Conservation (phyloP, 495 filamentous ascomycete species). For the Hypoxylon fuscum region DNA sequence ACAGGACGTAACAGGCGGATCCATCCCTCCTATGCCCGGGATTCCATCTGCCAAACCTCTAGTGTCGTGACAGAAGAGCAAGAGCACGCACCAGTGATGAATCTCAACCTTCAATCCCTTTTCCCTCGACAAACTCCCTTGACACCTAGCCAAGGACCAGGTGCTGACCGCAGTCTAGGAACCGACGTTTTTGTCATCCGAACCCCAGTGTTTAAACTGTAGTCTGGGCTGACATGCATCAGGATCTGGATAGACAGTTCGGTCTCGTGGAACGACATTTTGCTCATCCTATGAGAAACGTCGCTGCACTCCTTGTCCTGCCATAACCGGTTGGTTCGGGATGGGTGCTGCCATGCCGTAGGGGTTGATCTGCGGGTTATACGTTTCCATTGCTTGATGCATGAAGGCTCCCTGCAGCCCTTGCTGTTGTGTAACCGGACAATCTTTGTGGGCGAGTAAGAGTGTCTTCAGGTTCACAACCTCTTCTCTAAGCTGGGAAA, state of each 20-base stretch:
- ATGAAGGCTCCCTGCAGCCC: conserved; percentile 76
- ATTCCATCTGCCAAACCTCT: conserved; percentile 16
- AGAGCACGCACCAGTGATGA: no score
- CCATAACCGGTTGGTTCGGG: conserved; percentile 63
- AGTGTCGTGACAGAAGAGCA: conserved; percentile 32
- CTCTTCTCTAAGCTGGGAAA: conserved; percentile 86
- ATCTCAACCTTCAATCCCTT: no score
- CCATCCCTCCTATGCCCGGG: conserved; percentile 9
- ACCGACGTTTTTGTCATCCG: conserved; percentile 6
- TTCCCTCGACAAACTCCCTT: no score
- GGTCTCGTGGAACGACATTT: conserved; percentile 19
- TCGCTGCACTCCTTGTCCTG: conserved; percentile 60
- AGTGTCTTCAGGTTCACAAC: conserved; percentile 94
- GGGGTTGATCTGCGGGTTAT: conserved; percentile 71
- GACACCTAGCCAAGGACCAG: no score
- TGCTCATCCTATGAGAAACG: conserved; percentile 58
- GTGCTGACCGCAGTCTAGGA: no score
- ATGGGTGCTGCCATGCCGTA: conserved; percentile 73
- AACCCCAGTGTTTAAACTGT: no score
- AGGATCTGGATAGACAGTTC: conserved; percentile 20
- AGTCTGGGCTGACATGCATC: neutral
- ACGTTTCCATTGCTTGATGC: conserved; percentile 59
- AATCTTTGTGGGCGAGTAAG: conserved; percentile 95
- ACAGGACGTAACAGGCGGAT: conserved; percentile 28
- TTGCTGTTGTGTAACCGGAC: conserved; percentile 89